phyloP scores from a whole-genome alignment of 768 basidiomycete species.

The Leucosporidium yakuticum region DNA sequence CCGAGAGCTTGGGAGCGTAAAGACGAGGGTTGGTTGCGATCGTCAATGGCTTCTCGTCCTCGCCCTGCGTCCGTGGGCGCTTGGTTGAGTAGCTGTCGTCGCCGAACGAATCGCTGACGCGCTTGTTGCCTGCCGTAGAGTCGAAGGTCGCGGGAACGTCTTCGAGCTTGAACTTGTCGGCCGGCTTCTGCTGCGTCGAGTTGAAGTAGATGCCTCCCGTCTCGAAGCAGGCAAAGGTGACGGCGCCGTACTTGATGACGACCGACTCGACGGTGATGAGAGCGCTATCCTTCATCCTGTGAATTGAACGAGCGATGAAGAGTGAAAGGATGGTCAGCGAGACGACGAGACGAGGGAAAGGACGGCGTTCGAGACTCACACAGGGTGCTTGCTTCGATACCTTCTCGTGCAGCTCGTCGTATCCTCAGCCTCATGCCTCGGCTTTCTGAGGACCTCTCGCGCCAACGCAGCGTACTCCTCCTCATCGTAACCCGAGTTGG shows the following conservation, averaged over 20 bases:
- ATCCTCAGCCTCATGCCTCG: constrained; percentile 22
- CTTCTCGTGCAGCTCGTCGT: constrained; percentile 38
- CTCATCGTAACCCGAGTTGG: constrained; percentile 15
- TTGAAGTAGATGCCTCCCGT: constrained; percentile 32
- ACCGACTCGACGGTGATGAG: constrained; percentile 38
- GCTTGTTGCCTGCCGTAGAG: neutral
- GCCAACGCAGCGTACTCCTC: constrained; percentile 34
- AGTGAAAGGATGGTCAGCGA: too few relatives aligned
- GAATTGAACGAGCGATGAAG: neutral
- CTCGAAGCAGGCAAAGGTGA: constrained; percentile 39
- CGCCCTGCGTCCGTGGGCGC: neutral
- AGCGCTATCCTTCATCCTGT: constrained; percentile 32
- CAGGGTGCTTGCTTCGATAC: constrained; percentile 37
- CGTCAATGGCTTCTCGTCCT: constrained; percentile 1
- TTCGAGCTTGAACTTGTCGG: constrained; percentile 23
- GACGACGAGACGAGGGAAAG: neutral
- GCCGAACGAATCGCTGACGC: neutral
- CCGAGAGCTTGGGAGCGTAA: constrained; percentile 10
- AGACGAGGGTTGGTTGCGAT: constrained; percentile 13
- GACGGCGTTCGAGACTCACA: constrained; percentile 19
- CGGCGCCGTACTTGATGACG: constrained; percentile 34
- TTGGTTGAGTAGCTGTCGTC: neutral
- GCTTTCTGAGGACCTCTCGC: constrained; percentile 30
- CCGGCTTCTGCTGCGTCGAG: constrained; percentile 13
- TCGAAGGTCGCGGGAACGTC: constrained; percentile 16